Evolutionary conservation across 805 yeast genomes (phyloP), one percentile per base, ranked within the genome.

Genomic region (Starmerella scarabaei): DNA sequence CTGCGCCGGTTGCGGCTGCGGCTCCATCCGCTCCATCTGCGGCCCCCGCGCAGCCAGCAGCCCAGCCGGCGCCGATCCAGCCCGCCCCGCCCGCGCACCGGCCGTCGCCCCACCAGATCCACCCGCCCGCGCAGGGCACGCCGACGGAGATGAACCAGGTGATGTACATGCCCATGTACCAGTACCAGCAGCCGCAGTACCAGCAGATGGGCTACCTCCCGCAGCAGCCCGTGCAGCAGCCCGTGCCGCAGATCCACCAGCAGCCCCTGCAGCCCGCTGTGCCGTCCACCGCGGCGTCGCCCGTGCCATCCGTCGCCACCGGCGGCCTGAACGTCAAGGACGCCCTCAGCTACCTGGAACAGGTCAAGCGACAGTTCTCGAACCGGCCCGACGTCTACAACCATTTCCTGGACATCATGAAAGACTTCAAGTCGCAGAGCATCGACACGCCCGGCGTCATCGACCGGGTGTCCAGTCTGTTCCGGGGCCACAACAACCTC

Each of bases 381-480:
- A 72, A 77, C 49, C 93, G 88, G 62, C 93, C 97, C 0, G 96
- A 86, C 53, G 94, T 91, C 32, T 91, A 91, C 67, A 91, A 91
- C 61, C 85, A 82, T 60, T 91, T 93, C 55, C 69, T 91, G 55
- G 99, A 91, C 58, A 88, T 91, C 49, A 91, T 91, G 99, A 93
- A 93, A 65, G 99, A 93, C 58, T 93, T 91, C 66, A 93, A 93
- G 66, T 79, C 93, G 39, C 96, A 88, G 64, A 75, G 76, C 45
- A 86, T 91, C 53, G 97, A 91, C 59, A 91, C 99, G 0, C 98
- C 97, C 0, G 99, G 97, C 27, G 99, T 91, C 21, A 91, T 91
- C 57, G 95, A 88, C 59, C 69, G 98, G 43, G 98, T 91, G 1
- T 83, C 95, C 0, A 72, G 80, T 1, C 65, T 91, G 41, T 91